Evolutionary conservation across 352 stramenopile genomes (phyloP).

Genomic region (Globisporangium alternatum): DNA sequence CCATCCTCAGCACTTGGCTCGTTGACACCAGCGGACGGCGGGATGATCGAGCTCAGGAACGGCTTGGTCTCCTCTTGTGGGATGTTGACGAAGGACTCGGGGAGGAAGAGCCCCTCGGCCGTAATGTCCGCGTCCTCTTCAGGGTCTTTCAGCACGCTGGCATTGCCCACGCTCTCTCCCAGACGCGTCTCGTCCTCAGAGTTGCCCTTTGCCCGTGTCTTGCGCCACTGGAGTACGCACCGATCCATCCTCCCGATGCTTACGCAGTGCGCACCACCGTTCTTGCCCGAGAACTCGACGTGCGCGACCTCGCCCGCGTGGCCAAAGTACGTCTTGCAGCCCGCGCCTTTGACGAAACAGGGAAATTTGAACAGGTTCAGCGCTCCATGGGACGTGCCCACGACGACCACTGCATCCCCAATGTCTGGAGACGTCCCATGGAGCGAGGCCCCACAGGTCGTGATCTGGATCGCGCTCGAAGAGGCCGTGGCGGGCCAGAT

Average conservation of each 20-base stretch:
- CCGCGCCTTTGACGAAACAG: constrained; percentile 49
- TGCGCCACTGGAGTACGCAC: constrained; percentile 71
- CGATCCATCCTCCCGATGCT: constrained; percentile 57
- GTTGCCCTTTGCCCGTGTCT: constrained; percentile 26
- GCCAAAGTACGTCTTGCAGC: constrained; percentile 55
- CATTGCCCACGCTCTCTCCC: constrained; percentile 13
- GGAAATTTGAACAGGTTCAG: constrained; percentile 63
- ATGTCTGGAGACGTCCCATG: constrained; percentile 23
- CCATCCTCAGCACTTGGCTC: constrained; percentile 44
- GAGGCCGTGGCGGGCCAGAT: constrained; percentile 42
- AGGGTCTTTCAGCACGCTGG: constrained; percentile 39
- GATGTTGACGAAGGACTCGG: constrained; percentile 55
- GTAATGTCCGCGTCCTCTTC: constrained; percentile 55
- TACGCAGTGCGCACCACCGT: constrained; percentile 40
- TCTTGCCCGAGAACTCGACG: constrained; percentile 40
- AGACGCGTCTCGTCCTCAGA: neutral
- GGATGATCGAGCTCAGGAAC: constrained; percentile 61
- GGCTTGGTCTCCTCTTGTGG: constrained; percentile 54
- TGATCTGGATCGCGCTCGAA: constrained; percentile 34
- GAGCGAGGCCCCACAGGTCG: constrained; percentile 43
- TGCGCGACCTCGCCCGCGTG: constrained; percentile 49
- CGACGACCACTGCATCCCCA: constrained; percentile 33
- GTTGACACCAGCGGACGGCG: constrained; percentile 30
- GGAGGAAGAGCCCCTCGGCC: constrained; percentile 51
- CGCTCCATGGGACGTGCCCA: constrained; percentile 47